phyloP scores from a whole-genome alignment of 2,329 filamentous ascomycete species.

The Cercospora sesami region DNA sequence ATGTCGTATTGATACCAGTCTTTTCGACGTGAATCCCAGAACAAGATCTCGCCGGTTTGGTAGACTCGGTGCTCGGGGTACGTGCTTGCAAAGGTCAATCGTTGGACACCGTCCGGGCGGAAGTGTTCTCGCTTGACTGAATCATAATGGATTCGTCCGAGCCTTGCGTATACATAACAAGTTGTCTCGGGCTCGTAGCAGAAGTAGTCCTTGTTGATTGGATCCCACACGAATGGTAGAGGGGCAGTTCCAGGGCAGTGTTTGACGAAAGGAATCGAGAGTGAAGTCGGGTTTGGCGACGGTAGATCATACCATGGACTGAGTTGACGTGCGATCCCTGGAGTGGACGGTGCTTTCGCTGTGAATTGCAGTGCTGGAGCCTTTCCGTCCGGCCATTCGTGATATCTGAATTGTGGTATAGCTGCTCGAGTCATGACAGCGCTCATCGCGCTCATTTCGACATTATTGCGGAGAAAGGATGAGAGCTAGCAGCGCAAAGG shows the following conservation, averaged over 20 bases:
- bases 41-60: conserved; percentile 18
- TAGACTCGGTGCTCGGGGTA: conserved; percentile 19
- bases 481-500: not conserved
- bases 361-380: conserved; percentile 16
- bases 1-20: conserved; percentile 21
- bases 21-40: conserved; percentile 17
- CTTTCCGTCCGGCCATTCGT: conserved; percentile 18
- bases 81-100: conserved; percentile 12
- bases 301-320: conserved; percentile 12
- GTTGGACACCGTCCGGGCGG: conserved; percentile 10
- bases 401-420: conserved; percentile 15
- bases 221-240: conserved; percentile 17
- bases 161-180: conserved; percentile 18
- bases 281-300: not conserved
- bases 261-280: not conserved
- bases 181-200: conserved; percentile 21
- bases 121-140: conserved; percentile 20
- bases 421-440: conserved; percentile 17
- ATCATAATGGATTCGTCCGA: conserved; percentile 18
- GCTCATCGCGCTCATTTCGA: conserved; percentile 6
- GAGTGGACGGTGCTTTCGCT: not conserved
- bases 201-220: conserved; percentile 18
- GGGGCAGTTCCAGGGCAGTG: conserved; percentile 12
- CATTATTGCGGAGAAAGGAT: not conserved
- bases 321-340: conserved; percentile 5